phyloP scores from a whole-genome alignment of 495 filamentous ascomycete genomes.

The Rhypophila decipiens region DNA sequence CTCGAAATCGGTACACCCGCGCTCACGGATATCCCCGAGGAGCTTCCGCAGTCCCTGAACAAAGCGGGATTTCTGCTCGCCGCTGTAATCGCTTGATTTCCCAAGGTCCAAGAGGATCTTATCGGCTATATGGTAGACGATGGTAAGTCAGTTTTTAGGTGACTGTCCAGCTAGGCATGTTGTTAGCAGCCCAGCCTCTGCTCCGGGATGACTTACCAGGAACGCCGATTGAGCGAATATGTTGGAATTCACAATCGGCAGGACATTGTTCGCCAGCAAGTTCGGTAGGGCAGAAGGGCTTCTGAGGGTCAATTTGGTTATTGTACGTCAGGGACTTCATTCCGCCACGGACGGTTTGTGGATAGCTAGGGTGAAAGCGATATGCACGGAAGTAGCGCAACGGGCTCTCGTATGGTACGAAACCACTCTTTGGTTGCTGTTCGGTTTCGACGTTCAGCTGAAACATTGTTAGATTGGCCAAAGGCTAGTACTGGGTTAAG shows the following conservation, averaged over 20 bases:
- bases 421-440: constrained; percentile 21
- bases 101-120: constrained; percentile 80
- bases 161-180: constrained; percentile 19
- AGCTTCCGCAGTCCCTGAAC: constrained; percentile 67
- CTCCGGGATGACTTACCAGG: constrained; percentile 61
- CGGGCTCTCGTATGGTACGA: constrained; percentile 76
- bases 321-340: constrained; percentile 90
- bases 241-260: constrained; percentile 68
- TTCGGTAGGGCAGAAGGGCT: constrained; percentile 68
- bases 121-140: constrained; percentile 62
- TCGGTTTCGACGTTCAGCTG: constrained; percentile 7
- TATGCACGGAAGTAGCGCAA: constrained; percentile 77
- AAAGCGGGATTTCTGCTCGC: constrained; percentile 66
- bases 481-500: constrained; percentile 4
- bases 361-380: constrained; percentile 77
- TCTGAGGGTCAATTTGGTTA: constrained; percentile 70
- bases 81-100: constrained; percentile 60
- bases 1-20: constrained; percentile 72
- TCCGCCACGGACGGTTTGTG: constrained; percentile 61
- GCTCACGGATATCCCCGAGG: constrained; percentile 65
- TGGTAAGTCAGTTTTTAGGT: constrained; percentile 53
- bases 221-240: constrained; percentile 68
- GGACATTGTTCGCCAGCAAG: constrained; percentile 70
- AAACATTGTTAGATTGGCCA: constrained; percentile 10
- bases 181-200: constrained; percentile 25